Conservation (phyloP, 495 filamentous ascomycete genomes). For the Penicillium goetzii region DNA sequence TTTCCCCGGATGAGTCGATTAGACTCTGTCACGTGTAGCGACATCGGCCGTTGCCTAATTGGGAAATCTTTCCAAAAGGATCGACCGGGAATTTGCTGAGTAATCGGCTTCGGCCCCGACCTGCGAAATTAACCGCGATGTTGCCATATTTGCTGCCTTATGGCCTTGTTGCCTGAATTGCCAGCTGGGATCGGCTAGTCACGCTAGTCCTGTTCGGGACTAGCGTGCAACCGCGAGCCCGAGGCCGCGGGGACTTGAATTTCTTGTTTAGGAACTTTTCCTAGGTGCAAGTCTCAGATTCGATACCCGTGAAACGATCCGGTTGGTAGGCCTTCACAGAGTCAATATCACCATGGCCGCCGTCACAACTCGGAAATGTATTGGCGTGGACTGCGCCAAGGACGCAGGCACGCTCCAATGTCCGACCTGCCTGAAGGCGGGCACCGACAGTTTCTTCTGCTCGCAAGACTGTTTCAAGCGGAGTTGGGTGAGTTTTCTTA, state of each 20-base stretch:
- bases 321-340: neutral
- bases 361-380: constrained; percentile 67
- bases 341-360: constrained; percentile 26
- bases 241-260: constrained; percentile 18
- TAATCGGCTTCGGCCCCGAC: neutral
- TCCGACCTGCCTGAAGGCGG: constrained; percentile 88
- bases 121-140: neutral
- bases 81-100: constrained; percentile 18
- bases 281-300: neutral
- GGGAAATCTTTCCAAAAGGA: constrained; percentile 18
- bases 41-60: constrained; percentile 27
- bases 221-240: constrained; percentile 9
- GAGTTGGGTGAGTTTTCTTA: constrained; percentile 78
- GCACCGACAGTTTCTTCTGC: constrained; percentile 93
- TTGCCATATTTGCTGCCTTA: neutral
- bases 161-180: neutral
- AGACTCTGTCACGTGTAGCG: constrained; percentile 32
- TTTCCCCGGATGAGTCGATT: constrained; percentile 7
- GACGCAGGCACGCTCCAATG: constrained; percentile 85
- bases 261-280: constrained; percentile 13
- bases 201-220: neutral
- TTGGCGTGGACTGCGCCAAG: constrained; percentile 79
- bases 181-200: neutral
- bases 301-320: neutral
- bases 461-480: constrained; percentile 98